Conservation (phyloP, 257 asterid genomes). For the Nicotiana obtusifolia region DNA sequence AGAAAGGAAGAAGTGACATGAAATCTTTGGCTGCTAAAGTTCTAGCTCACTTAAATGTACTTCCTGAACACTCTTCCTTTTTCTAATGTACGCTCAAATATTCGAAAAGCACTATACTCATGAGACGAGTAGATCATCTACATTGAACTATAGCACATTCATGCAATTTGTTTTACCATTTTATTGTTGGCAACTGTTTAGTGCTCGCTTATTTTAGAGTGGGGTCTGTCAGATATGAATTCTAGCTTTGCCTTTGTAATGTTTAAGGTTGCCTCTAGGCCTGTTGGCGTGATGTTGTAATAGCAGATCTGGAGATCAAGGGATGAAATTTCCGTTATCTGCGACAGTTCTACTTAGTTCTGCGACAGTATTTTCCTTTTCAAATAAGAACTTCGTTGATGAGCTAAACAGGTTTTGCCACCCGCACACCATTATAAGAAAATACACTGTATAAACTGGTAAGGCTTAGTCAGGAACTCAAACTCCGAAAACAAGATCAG, state of each 20-base stretch:
- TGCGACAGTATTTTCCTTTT: too few species aligned
- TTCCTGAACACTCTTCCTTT: constrained; percentile 40
- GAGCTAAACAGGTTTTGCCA: too few species aligned
- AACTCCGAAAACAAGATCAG: too few species aligned
- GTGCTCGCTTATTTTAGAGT: neutral
- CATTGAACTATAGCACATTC: neutral
- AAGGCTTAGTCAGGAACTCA: too few species aligned
- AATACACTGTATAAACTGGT: too few species aligned
- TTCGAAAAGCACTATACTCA: neutral
- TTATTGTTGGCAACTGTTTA: neutral
- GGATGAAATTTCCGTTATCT: neutral
- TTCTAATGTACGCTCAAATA: constrained; percentile 13
- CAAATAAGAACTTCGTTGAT: too few species aligned
- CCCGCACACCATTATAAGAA: too few species aligned
- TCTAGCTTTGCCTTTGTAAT: neutral
- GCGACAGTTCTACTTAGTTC: too few species aligned
- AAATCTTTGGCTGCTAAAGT: constrained; percentile 44
- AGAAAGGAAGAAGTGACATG: constrained; percentile 33
- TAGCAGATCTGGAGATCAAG: neutral
- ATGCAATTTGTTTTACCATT: neutral
- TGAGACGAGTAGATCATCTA: neutral
- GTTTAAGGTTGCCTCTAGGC: neutral
- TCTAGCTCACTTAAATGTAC: constrained; percentile 28
- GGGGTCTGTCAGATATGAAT: neutral
- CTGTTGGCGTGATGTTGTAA: neutral